Conservation (phyloP, 1,284 basidiomycete species). For the Porodaedalea pini region DNA sequence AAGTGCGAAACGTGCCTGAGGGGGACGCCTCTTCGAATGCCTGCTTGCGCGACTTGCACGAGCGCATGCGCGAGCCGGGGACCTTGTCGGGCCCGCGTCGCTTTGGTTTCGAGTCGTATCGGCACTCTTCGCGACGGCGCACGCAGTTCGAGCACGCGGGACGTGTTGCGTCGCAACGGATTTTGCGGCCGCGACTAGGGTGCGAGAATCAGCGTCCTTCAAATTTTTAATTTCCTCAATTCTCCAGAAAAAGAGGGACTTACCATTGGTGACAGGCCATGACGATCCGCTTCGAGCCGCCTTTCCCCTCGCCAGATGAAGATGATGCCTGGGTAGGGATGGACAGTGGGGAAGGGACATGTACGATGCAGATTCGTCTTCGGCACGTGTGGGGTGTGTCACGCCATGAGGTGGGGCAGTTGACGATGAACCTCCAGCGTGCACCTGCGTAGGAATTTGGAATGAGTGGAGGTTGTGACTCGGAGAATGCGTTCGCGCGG, state of each 20-base stretch:
- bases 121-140: constrained; percentile 19
- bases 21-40: constrained; percentile 10
- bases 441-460: constrained; percentile 6
- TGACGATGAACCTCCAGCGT: background rate
- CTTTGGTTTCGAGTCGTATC: constrained; percentile 20
- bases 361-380: background rate
- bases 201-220: background rate
- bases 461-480: constrained; percentile 7
- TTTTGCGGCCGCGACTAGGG: constrained; percentile 18
- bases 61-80: constrained; percentile 21
- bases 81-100: constrained; percentile 20
- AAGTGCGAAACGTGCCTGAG: background rate
- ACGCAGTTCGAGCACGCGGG: constrained; percentile 18
- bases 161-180: constrained; percentile 18
- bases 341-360: constrained; percentile 12
- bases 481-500: background rate
- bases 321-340: constrained; percentile 4
- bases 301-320: constrained; percentile 8
- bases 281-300: constrained; percentile 17
- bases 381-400: background rate
- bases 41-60: constrained; percentile 21
- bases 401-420: background rate
- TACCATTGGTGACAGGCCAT: constrained; percentile 22
- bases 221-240: background rate
- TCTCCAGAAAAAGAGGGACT: background rate